phyloP scores from a whole-genome alignment of 108 stramenopile species.

The Bacterosira constricta region DNA sequence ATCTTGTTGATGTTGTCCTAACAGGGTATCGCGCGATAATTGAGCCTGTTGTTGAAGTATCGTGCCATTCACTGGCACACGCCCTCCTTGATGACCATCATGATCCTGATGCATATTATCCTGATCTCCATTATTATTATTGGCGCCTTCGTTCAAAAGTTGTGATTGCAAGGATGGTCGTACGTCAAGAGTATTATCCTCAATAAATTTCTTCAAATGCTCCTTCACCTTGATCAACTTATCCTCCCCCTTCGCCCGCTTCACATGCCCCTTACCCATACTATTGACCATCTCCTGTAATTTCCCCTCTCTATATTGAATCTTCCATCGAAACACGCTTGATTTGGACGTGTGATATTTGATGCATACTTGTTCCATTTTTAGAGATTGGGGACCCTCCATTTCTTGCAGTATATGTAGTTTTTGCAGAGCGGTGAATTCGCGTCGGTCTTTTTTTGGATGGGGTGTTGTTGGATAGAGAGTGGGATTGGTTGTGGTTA shows the following conservation, averaged over 20 bases:
- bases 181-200: too few relatives aligned
- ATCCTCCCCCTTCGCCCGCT: too few relatives aligned
- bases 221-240: conserved; percentile 17
- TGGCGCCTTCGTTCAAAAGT: too few relatives aligned
- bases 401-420: conserved; percentile 23
- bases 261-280: too few relatives aligned
- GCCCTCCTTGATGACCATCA: neutral
- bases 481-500: neutral
- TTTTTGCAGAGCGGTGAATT: conserved; percentile 35
- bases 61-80: neutral
- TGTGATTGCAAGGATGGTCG: too few relatives aligned
- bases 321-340: conserved; percentile 33
- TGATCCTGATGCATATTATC: neutral
- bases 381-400: conserved; percentile 7
- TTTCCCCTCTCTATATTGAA: conserved; percentile 11
- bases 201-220: neutral
- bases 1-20: too few relatives aligned
- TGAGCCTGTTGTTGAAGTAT: neutral
- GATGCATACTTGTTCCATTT: conserved; percentile 33
- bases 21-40: too few relatives aligned
- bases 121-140: too few relatives aligned
- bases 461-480: too few relatives aligned
- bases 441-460: conserved; percentile 19
- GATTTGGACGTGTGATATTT: conserved; percentile 32
- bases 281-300: conserved; percentile 12